phyloP scores from a whole-genome alignment of 2,329 filamentous ascomycete species.

The Leptographium wingfieldii region DNA sequence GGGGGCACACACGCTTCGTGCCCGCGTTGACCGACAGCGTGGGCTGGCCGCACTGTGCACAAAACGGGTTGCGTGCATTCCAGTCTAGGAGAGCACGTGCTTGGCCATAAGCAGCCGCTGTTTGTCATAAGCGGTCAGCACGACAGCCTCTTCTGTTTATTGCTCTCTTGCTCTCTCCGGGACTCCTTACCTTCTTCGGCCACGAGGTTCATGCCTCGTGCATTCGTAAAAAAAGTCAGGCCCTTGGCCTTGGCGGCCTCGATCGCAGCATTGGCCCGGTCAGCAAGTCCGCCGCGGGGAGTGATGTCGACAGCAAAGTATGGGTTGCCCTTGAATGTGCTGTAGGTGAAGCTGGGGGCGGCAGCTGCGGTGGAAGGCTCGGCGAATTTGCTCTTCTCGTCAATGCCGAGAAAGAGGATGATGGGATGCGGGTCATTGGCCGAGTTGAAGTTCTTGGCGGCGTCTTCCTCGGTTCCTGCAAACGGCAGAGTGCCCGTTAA shows the following conservation, averaged over 20 bases:
- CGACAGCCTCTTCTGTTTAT: background rate
- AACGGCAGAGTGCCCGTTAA: constrained; percentile 65
- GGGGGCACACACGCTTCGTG: constrained; percentile 68
- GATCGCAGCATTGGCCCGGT: constrained; percentile 43
- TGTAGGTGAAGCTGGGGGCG: constrained; percentile 37
- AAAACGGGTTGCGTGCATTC: constrained; percentile 89
- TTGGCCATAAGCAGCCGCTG: constrained; percentile 83
- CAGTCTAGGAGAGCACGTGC: constrained; percentile 82
- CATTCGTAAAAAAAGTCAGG: constrained; percentile 51
- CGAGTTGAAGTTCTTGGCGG: constrained; percentile 64
- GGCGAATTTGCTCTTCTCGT: constrained; percentile 38
- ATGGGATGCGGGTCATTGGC: constrained; percentile 46
- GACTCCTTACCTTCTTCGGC: constrained; percentile 32
- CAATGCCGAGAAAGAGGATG: constrained; percentile 73
- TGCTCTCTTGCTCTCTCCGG: background rate
- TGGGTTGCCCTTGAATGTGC: constrained; percentile 64
- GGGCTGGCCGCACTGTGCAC: constrained; percentile 71
- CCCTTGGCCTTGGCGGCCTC: constrained; percentile 46
- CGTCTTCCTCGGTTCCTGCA: constrained; percentile 55
- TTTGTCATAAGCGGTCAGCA: background rate
- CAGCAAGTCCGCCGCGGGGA: constrained; percentile 42
- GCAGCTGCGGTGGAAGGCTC: constrained; percentile 18
- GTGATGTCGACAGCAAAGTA: constrained; percentile 89
- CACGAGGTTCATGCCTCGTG: constrained; percentile 28
- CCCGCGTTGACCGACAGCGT: constrained; percentile 71